Evolutionary conservation across 2,329 filamentous ascomycete genomes (phyloP).

Genomic region (Penicillium sp.): DNA sequence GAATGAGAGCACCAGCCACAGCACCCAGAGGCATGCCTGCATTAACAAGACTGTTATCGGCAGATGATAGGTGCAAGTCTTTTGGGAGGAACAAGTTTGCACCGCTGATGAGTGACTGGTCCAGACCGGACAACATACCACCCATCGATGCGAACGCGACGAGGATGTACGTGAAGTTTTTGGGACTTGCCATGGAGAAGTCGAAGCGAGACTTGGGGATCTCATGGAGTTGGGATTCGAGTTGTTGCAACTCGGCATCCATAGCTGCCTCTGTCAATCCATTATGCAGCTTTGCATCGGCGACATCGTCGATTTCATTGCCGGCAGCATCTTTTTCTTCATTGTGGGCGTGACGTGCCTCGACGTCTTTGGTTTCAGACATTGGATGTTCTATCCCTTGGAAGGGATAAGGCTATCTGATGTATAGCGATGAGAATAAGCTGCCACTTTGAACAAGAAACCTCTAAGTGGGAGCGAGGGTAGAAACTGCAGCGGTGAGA

Average conservation of each 20-base stretch:
- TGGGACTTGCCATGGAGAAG: constrained; percentile 62
- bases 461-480: neutral
- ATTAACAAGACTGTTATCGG: constrained; percentile 67
- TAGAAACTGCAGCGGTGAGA: neutral
- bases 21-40: constrained; percentile 72
- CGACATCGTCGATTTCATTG: constrained; percentile 30
- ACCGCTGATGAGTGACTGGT: constrained; percentile 72
- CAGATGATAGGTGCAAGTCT: constrained; percentile 56
- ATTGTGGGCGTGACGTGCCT: constrained; percentile 27
- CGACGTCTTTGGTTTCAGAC: constrained; percentile 28
- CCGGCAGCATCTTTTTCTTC: constrained; percentile 22
- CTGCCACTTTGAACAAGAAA: no score
- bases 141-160: constrained; percentile 75
- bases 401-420: neutral
- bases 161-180: constrained; percentile 67
- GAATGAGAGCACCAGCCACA: constrained; percentile 67
- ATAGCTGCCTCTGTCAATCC: constrained; percentile 32
- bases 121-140: constrained; percentile 69
- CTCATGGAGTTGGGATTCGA: constrained; percentile 29
- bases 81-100: constrained; percentile 64
- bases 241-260: constrained; percentile 31
- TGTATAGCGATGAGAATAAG: no score
- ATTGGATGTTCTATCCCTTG: constrained; percentile 11
- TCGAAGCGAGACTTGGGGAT: constrained; percentile 34
- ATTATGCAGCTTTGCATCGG: constrained; percentile 24